These are phyloP conservation scores for Colletotrichum navitas DNA, from an alignment of 2,329 filamentous ascomycete genomes.

Conservation along the genomic window DNA sequence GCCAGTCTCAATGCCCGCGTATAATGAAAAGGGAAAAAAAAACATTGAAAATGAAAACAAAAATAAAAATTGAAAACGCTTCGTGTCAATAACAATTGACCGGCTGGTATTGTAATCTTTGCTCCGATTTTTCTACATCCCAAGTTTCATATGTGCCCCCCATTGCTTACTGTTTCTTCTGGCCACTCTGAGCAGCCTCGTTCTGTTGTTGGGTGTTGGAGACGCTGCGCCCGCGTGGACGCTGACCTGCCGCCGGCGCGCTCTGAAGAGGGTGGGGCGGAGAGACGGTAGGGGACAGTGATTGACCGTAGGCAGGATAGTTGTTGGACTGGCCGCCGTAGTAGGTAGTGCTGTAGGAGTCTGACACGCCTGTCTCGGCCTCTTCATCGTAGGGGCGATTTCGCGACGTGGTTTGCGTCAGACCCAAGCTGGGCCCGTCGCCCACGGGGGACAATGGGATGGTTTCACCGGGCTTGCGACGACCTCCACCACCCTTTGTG, in stretches of 20 bases:
- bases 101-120: constrained; percentile 31
- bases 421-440: constrained; percentile 46
- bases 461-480: constrained; percentile 62
- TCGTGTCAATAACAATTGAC: constrained; percentile 15
- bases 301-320: constrained; percentile 26
- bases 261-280: constrained; percentile 39
- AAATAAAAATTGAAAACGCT: constrained; percentile 8
- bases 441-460: constrained; percentile 52
- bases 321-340: constrained; percentile 47
- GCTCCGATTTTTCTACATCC: constrained; percentile 6
- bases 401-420: constrained; percentile 50
- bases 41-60: constrained; percentile 3
- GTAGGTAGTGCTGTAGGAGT: constrained; percentile 43
- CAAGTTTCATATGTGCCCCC: not conserved
- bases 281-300: constrained; percentile 30
- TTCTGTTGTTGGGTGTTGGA: constrained; percentile 34
- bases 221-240: constrained; percentile 36
- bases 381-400: constrained; percentile 59
- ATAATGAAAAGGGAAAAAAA: not conserved
- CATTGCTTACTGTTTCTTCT: constrained; percentile 20
- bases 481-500: constrained; percentile 60
- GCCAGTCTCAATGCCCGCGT: constrained; percentile 40
- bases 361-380: constrained; percentile 53
- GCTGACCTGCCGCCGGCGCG: constrained; percentile 29
- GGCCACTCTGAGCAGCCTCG: constrained; percentile 8